Evolutionary conservation across 352 stramenopile species (phyloP).

Genomic region (Pythium chondricola): DNA sequence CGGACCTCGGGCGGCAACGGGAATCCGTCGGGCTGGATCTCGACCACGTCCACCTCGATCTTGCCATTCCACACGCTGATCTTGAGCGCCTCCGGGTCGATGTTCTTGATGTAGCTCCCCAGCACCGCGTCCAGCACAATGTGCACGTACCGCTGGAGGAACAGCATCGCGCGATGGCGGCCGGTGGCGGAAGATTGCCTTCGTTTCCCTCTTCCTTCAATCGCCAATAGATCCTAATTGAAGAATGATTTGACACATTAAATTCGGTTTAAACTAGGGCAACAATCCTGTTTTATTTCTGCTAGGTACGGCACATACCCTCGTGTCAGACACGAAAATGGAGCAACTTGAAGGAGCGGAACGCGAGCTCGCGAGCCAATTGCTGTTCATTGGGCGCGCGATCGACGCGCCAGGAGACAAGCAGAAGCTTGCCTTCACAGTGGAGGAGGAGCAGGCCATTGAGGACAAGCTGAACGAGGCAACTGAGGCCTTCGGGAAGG

Average conservation of each 20-base stretch:
- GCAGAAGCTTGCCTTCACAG: slow-evolving; percentile 37
- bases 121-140: slow-evolving; percentile 78
- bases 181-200: neutral
- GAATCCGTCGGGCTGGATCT: slow-evolving; percentile 70
- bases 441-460: slow-evolving; percentile 51
- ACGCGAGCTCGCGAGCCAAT: slow-evolving; percentile 32
- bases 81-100: slow-evolving; percentile 75
- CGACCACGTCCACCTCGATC: slow-evolving; percentile 76
- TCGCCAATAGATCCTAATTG: no score
- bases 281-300: neutral
- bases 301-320: no score
- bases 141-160: slow-evolving; percentile 78
- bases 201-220: neutral
- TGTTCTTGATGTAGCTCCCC: slow-evolving; percentile 83
- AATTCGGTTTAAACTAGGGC: no score
- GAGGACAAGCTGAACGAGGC: slow-evolving; percentile 52
- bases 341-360: slow-evolving; percentile 39
- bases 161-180: slow-evolving; percentile 33
- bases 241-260: no score
- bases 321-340: slow-evolving; percentile 25
- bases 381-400: slow-evolving; percentile 38
- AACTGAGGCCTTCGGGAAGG: slow-evolving; percentile 28
- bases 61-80: slow-evolving; percentile 85
- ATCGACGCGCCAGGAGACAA: slow-evolving; percentile 22
- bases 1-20: slow-evolving; percentile 56